Evolutionary conservation across 768 basidiomycete species (phyloP).

Genomic region (Strobilomyces echinocephalus): DNA sequence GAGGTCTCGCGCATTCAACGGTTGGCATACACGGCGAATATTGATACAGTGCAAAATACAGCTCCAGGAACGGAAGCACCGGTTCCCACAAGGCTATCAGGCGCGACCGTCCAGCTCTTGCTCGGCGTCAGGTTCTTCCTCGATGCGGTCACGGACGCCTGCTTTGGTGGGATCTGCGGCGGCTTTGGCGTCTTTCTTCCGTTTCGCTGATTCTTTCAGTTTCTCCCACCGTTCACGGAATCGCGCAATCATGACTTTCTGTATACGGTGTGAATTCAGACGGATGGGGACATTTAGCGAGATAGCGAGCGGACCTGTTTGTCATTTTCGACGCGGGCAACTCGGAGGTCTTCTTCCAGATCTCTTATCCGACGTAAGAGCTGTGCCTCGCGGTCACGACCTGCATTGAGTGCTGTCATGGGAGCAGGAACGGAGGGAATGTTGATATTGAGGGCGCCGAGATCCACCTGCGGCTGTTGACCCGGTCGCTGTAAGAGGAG

Average conservation of each 20-base stretch:
- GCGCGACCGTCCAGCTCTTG: conserved; percentile 41
- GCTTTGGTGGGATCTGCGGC: conserved; percentile 43
- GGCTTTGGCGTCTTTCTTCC: conserved; percentile 72
- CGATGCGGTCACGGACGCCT: conserved; percentile 60
- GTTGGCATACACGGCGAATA: conserved; percentile 9
- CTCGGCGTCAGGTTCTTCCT: conserved; percentile 63
- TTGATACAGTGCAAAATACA: conserved; percentile 11
- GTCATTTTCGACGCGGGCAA: conserved; percentile 66
- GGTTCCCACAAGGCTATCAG: background rate
- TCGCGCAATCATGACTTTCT: conserved; percentile 80
- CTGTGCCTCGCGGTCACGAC: conserved; percentile 53
- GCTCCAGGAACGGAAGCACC: conserved; percentile 4
- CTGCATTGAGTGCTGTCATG: conserved; percentile 46
- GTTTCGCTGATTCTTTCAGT: conserved; percentile 80
- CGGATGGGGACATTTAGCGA: background rate
- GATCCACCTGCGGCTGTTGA: conserved; percentile 42
- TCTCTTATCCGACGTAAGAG: conserved; percentile 56
- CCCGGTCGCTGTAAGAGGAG: conserved; percentile 45
- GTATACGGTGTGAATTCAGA: conserved; percentile 19
- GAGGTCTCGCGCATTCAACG: background rate
- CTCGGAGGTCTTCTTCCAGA: conserved; percentile 72
- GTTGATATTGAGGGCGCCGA: conserved; percentile 55
- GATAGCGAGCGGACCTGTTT: conserved; percentile 56
- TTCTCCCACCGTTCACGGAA: conserved; percentile 89
- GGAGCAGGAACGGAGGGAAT: conserved; percentile 44